Conservation (phyloP, 176 grass and related monocot species). For the Zizania latifolia region DNA sequence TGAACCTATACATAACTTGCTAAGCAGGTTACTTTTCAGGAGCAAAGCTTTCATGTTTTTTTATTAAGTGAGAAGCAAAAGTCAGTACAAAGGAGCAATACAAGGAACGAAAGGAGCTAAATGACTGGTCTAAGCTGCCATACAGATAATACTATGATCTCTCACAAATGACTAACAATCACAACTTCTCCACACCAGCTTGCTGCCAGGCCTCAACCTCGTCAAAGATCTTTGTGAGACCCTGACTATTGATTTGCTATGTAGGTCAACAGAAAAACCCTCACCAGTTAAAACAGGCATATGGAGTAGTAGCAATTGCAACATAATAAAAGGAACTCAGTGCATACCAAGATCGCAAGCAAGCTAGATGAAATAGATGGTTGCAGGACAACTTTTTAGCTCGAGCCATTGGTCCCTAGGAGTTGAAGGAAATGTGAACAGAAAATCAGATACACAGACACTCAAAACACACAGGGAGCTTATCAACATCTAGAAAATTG, state of each 20-base stretch:
- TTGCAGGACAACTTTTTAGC: conserved; percentile 95
- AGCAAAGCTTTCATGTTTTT: background rate
- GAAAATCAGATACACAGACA: conserved; percentile 30
- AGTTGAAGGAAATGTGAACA: conserved; percentile 26
- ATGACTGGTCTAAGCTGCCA: background rate
- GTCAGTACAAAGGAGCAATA: background rate
- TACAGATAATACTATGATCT: background rate
- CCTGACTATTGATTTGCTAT: background rate
- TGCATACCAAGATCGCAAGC: conserved; percentile 90
- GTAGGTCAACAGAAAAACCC: background rate
- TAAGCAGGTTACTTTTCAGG: background rate
- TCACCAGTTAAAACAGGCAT: conserved; percentile 7
- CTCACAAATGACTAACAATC: background rate
- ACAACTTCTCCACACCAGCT: background rate
- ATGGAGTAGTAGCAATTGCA: conserved; percentile 14
- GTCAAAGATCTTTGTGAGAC: background rate
- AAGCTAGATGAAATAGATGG: conserved; percentile 96
- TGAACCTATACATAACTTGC: conserved; percentile 6
- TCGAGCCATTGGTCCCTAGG: conserved; percentile 88
- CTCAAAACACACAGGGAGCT: conserved; percentile 2
- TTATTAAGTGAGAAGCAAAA: background rate
- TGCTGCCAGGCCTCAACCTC: background rate
- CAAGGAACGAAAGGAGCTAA: background rate
- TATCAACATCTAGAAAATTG: conserved; percentile 27
- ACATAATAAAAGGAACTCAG: conserved; percentile 15